Conservation (phyloP, 108 stramenopile genomes). For the Nitzschia sp. region DNA sequence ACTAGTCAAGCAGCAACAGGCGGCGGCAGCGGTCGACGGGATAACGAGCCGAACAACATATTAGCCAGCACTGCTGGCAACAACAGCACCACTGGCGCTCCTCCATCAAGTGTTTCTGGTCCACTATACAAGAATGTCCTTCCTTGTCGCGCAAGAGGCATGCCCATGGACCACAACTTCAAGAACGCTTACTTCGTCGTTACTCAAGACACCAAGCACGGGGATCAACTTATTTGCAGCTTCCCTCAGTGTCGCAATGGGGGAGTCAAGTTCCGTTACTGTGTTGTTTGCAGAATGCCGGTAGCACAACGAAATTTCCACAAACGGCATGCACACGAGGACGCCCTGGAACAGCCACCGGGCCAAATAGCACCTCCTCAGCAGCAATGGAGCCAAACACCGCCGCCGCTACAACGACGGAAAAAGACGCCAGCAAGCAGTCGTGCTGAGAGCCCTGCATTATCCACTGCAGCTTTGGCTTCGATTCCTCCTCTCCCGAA, state of each 20-base stretch:
- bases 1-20: too few relatives aligned
- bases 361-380: not conserved
- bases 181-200: conserved; percentile 10
- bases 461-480: not conserved
- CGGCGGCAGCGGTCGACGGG: too few relatives aligned
- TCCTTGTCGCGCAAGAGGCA: conserved; percentile 72
- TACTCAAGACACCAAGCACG: not conserved
- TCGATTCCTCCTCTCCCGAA: too few relatives aligned
- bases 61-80: too few relatives aligned
- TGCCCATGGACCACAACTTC: conserved; percentile 74
- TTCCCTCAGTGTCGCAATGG: conserved; percentile 6
- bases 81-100: too few relatives aligned
- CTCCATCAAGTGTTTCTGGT: too few relatives aligned
- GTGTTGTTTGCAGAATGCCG: conserved; percentile 63
- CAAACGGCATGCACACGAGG: conserved; percentile 71
- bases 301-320: conserved; percentile 82
- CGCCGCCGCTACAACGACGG: not conserved
- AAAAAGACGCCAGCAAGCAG: not conserved
- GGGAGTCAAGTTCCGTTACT: conserved; percentile 16
- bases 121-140: conserved; percentile 20
- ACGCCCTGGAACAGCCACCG: not conserved
- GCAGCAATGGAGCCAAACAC: not conserved
- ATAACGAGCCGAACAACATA: too few relatives aligned
- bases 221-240: conserved; percentile 6
- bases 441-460: not conserved